A percentile compares a stretch with the other conserved stretches of the same genome.
Evolutionary conservation across 257 asterid genomes (phyloP).

Genomic region (Solanum appendiculatum): DNA sequence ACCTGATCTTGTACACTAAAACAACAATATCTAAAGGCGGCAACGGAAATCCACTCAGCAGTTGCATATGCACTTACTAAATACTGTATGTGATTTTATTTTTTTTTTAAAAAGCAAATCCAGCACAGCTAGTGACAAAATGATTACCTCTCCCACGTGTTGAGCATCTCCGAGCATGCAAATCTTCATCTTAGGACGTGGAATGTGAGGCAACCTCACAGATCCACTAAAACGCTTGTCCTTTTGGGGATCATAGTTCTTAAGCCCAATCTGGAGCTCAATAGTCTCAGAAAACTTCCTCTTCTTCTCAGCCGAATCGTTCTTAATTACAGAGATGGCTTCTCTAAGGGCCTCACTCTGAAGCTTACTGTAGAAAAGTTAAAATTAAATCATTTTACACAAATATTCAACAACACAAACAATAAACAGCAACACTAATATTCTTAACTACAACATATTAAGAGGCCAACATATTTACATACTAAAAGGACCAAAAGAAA

Average conservation of each 20-base stretch:
- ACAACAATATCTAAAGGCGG: not conserved
- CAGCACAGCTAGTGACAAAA: not conserved
- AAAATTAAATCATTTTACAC: not conserved
- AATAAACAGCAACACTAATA: not conserved
- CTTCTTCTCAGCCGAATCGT: slow-evolving; percentile 7
- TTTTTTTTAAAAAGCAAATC: not conserved
- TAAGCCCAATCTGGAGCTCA: slow-evolving; percentile 6
- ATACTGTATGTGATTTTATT: not conserved
- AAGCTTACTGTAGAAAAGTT: slow-evolving; percentile 6
- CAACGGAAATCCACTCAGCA: not conserved
- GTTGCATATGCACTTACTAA: not conserved
- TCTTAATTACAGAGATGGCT: slow-evolving; percentile 5
- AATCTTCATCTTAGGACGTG: slow-evolving; percentile 1
- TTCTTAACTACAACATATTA: not conserved
- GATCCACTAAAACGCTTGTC: slow-evolving; percentile 10
- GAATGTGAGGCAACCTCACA: not conserved
- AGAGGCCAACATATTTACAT: not conserved
- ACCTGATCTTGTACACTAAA: not conserved
- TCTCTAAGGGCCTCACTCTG: slow-evolving; percentile 16
- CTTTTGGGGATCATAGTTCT: slow-evolving; percentile 16
- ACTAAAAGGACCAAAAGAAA: not conserved
- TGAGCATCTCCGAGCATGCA: slow-evolving; percentile 8
- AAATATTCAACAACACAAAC: not conserved
- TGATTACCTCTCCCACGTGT: not conserved
- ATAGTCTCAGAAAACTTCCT: not conserved